phyloP scores from a whole-genome alignment of 202 grass and related monocot genomes.

The Setaria viridis region DNA sequence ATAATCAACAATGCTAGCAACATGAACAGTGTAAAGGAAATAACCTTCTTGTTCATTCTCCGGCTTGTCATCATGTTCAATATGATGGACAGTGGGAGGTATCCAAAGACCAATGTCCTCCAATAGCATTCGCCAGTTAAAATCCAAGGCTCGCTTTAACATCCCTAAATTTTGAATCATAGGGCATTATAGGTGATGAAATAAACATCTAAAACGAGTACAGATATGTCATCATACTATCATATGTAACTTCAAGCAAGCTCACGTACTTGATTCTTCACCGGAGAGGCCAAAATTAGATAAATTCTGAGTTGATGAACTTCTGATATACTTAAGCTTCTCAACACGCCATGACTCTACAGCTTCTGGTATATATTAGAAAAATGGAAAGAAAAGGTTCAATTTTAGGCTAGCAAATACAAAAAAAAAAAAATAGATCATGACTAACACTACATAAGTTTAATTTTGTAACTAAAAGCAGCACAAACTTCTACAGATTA shows the following conservation, averaged over 20 bases:
- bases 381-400: neutral
- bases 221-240: neutral
- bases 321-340: slow-evolving; percentile 65
- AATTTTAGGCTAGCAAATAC: neutral
- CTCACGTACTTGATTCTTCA: slow-evolving; percentile 65
- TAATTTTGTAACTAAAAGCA: slow-evolving; percentile 5
- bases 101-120: slow-evolving; percentile 83
- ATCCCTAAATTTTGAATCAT: slow-evolving; percentile 48
- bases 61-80: slow-evolving; percentile 76
- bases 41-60: slow-evolving; percentile 77
- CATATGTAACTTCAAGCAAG: slow-evolving; percentile 8
- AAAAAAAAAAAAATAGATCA: neutral
- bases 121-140: slow-evolving; percentile 64
- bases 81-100: slow-evolving; percentile 56
- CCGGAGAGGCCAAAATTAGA: slow-evolving; percentile 46
- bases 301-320: slow-evolving; percentile 50
- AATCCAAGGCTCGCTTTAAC: slow-evolving; percentile 58
- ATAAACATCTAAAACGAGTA: neutral
- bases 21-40: slow-evolving; percentile 39
- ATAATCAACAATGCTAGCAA: neutral
- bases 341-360: slow-evolving; percentile 68
- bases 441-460: neutral
- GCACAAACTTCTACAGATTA: neutral
- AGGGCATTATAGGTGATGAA: neutral
- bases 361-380: slow-evolving; percentile 48